A percentile compares a stretch with the other conserved stretches of the same genome.
Evolutionary conservation across 805 yeast species (phyloP).

Genomic region (Zygotorulaspora florentina): DNA sequence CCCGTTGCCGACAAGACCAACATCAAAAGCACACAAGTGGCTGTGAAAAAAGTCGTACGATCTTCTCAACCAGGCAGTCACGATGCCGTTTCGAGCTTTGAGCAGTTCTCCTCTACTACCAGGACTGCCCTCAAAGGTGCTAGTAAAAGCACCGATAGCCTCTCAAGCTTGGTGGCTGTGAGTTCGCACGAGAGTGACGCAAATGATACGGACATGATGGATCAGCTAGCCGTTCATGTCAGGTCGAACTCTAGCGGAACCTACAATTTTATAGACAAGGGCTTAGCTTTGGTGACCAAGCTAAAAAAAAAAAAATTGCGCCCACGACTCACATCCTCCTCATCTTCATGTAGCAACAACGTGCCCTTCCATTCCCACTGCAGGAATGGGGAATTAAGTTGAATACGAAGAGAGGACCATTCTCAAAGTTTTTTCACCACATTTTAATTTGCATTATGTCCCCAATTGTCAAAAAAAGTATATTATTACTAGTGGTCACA

Average conservation of each 20-base stretch:
- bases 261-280: constrained; percentile 10
- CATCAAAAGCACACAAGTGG: too few species aligned
- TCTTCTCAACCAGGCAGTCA: too few species aligned
- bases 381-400: constrained; percentile 5
- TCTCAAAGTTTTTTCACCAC: not conserved
- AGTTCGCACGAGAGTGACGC: not conserved
- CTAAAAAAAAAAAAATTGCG: constrained; percentile 9
- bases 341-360: constrained; percentile 4
- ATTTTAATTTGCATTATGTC: too few species aligned
- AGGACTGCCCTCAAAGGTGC: not conserved
- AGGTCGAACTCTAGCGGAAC: constrained; percentile 4
- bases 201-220: not conserved
- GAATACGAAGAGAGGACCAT: not conserved
- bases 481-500: too few species aligned
- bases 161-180: not conserved
- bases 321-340: constrained; percentile 4
- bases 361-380: constrained; percentile 2
- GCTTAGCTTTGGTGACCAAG: constrained; percentile 10
- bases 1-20: not conserved
- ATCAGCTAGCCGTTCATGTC: not conserved
- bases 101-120: not conserved
- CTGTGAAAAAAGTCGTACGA: too few species aligned
- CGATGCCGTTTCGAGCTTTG: too few species aligned
- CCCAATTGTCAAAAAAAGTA: too few species aligned
- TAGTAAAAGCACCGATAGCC: not conserved